Evolutionary conservation across 2,329 filamentous ascomycete genomes (phyloP).

Genomic region (Magnaporthiopsis incrustans): DNA sequence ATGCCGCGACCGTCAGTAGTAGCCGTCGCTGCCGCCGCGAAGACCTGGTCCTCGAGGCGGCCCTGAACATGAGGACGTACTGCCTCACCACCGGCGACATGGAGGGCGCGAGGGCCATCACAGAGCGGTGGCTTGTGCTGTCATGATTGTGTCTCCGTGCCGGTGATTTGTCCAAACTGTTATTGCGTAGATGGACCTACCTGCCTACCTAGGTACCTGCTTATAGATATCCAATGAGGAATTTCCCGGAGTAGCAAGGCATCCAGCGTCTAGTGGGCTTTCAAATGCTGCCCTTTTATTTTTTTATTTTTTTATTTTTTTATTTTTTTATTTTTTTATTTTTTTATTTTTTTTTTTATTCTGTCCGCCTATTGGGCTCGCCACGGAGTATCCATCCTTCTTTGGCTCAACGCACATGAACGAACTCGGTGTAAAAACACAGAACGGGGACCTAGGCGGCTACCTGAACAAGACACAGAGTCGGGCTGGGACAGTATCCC

Average conservation of each 20-base stretch:
- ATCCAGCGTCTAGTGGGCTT: background rate
- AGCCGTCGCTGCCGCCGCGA: constrained; percentile 25
- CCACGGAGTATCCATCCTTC: no score
- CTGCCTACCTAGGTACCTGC: no score
- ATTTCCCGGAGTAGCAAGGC: background rate
- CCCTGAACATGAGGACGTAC: constrained; percentile 64
- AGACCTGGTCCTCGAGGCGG: constrained; percentile 61
- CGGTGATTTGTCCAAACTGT: background rate
- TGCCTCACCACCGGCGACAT: constrained; percentile 58
- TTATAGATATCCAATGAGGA: background rate
- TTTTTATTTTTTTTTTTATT: background rate
- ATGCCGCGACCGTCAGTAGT: background rate
- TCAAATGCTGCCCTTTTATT: background rate
- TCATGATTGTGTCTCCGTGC: constrained; percentile 14
- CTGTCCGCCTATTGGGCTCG: background rate
- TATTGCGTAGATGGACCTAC: no score
- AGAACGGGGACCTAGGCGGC: background rate
- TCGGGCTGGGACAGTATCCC: background rate
- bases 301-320: background rate
- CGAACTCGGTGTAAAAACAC: background rate
- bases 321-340: background rate
- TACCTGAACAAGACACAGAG: background rate
- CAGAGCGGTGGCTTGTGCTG: constrained; percentile 49
- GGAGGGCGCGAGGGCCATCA: constrained; percentile 50
- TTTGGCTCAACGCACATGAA: background rate